These are phyloP conservation scores for Sphagnum contortum DNA, from an alignment of 225 moss, liverwort and hornwort species.

Conservation along the genomic window DNA sequence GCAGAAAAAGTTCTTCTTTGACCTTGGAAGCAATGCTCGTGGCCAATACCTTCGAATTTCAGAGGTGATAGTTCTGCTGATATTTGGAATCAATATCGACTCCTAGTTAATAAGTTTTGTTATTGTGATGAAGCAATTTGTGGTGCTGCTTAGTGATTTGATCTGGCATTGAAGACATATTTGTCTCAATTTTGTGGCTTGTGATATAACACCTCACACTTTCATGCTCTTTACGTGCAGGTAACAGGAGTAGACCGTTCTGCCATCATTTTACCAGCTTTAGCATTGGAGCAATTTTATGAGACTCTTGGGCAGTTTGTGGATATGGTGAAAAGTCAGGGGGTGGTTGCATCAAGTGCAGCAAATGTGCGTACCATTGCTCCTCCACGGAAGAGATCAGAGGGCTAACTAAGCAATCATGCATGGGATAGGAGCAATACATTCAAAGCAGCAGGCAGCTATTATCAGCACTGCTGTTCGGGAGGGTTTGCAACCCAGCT, in stretches of 20 bases:
- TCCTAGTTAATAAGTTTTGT: too few relatives aligned
- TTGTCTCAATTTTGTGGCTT: too few relatives aligned
- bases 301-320: constrained; percentile 66
- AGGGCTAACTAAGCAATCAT: constrained; percentile 42
- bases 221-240: constrained; percentile 8
- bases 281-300: constrained; percentile 59
- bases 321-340: constrained; percentile 71
- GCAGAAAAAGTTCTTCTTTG: constrained; percentile 66
- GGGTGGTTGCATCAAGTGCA: constrained; percentile 42
- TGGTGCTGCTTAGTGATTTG: neutral
- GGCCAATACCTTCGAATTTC: constrained; percentile 67
- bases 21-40: constrained; percentile 62
- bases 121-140: neutral
- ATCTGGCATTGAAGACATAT: neutral
- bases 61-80: constrained; percentile 23
- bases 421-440: constrained; percentile 20
- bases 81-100: too few relatives aligned
- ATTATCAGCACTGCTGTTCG: constrained; percentile 3
- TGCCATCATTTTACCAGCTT: constrained; percentile 57
- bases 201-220: neutral
- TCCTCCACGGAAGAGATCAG: constrained; percentile 65
- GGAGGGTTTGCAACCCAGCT: constrained; percentile 6
- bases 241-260: constrained; percentile 61
- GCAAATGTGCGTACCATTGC: constrained; percentile 72
- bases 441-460: constrained; percentile 19